Conservation (phyloP, 1,284 basidiomycete species). For the Leccinum variabile region DNA sequence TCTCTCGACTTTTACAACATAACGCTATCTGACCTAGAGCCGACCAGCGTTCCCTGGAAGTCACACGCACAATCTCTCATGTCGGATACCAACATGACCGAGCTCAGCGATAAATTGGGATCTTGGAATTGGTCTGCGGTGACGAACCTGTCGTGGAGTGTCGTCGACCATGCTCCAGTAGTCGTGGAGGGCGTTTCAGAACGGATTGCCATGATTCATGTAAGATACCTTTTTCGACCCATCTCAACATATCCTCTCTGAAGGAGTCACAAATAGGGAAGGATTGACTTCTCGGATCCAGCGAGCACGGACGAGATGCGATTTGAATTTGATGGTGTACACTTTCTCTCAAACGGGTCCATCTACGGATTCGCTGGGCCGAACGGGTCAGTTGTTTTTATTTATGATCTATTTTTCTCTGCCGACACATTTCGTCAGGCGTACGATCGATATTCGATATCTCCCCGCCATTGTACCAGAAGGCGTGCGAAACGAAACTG, state of each 20-base stretch:
- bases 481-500: constrained; percentile 57
- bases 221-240: constrained; percentile 37
- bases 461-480: constrained; percentile 66
- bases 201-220: constrained; percentile 61
- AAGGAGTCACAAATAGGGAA: constrained; percentile 48
- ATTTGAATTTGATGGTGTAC: constrained; percentile 76
- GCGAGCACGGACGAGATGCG: constrained; percentile 54
- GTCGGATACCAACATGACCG: constrained; percentile 50
- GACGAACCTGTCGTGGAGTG: constrained; percentile 61
- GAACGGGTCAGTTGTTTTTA: constrained; percentile 48
- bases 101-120: constrained; percentile 47
- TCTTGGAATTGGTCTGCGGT: constrained; percentile 70
- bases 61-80: constrained; percentile 49
- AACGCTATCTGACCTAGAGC: constrained; percentile 43
- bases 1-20: constrained; percentile 63
- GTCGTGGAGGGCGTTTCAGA: constrained; percentile 35
- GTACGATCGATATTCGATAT: constrained; percentile 62
- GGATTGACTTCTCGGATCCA: constrained; percentile 61
- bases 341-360: constrained; percentile 74
- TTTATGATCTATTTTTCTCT: not conserved
- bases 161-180: constrained; percentile 55
- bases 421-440: constrained; percentile 37
- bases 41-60: constrained; percentile 47
- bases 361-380: constrained; percentile 76
- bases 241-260: not conserved